Base-by-base conservation (phyloP, 225 moss, liverwort and hornwort genomes). In the Sphagnum tenellum region DNA sequence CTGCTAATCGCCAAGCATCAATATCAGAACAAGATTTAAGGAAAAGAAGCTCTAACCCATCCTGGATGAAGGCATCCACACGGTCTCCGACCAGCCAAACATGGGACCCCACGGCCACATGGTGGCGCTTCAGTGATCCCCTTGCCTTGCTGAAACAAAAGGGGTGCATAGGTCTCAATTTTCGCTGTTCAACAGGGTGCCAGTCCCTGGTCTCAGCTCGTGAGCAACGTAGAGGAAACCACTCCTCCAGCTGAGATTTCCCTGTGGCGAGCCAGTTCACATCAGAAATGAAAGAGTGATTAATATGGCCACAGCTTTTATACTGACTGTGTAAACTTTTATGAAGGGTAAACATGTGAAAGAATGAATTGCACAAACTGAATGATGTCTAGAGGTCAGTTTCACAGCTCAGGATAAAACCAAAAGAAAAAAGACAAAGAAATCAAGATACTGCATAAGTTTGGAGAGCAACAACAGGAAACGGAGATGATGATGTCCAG, bases 161-260 rank as follows among this genome's bases (percentile, higher is more conserved):
- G 45, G 83, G 83, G 70, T 83, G 83, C 66, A 80, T 72, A 68
- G 83, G 83, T 61, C 83, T 77, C 67, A 83, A 75, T 77, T 80
- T 79, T 63, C 79, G 79, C 45, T 47, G 72, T 51, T 72, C 45
- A 62, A 56, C 70, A 5, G 63, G 12, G 50, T 70, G 56, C 53
- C 74, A 70, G 56, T 49, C 77, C 62, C 75, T 70, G 66, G 77
- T 77, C 48, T 29, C 29, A 29, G 72, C 83, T 67, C 83, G 77
- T 45, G 53, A 68, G 75, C 63, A 80, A 73, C 70, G 70, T 49
- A 75, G 70, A 58, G 75, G 73, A 71, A 83, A 80, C 49, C 74
- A 75, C 71, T 83, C 83, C 60, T 80, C 70, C 56, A 83, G 70
- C 47, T 75, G 45, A 73, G 68, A 68, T 57, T n/a, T 13, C 63